phyloP scores from a whole-genome alignment of 352 stramenopile genomes.

The Globisporangium camurandrum region DNA sequence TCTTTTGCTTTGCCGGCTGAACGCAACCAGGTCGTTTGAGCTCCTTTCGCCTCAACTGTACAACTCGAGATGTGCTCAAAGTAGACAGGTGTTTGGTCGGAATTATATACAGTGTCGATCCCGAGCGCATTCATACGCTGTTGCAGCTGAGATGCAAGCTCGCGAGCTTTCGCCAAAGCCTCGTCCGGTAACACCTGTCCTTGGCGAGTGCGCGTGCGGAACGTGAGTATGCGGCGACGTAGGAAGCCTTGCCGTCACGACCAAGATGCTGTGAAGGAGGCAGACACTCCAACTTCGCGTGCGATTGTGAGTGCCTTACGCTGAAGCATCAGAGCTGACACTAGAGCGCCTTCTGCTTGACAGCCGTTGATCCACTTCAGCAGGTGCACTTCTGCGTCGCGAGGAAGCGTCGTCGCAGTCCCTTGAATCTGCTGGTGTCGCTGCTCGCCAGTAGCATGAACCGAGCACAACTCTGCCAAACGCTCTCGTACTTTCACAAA shows the following conservation, averaged over 20 bases:
- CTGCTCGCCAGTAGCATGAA: neutral
- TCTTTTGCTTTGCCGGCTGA: slow-evolving; percentile 20
- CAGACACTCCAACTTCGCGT: neutral
- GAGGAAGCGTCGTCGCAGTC: neutral
- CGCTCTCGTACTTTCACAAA: slow-evolving; percentile 2
- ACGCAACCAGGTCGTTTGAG: slow-evolving; percentile 17
- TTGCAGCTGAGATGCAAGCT: neutral
- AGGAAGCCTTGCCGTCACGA: slow-evolving; percentile 6
- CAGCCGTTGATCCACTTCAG: neutral
- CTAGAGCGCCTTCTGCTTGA: neutral
- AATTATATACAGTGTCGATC: slow-evolving; percentile 10
- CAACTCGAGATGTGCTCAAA: slow-evolving; percentile 20
- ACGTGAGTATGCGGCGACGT: neutral
- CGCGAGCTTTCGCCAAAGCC: neutral
- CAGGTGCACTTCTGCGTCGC: neutral
- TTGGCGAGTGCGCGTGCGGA: neutral
- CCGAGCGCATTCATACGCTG: slow-evolving; percentile 1
- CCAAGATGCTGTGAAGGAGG: neutral
- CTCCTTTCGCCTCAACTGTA: slow-evolving; percentile 8
- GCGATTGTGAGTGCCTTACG: neutral
- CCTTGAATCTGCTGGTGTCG: neutral
- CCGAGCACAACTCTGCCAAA: neutral
- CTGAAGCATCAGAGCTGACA: neutral
- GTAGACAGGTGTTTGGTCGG: slow-evolving; percentile 8
- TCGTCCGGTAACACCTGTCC: neutral